These are phyloP conservation scores for Dactylis glomerata DNA, from an alignment of 176 grass and related monocot species.

Conservation along the genomic window DNA sequence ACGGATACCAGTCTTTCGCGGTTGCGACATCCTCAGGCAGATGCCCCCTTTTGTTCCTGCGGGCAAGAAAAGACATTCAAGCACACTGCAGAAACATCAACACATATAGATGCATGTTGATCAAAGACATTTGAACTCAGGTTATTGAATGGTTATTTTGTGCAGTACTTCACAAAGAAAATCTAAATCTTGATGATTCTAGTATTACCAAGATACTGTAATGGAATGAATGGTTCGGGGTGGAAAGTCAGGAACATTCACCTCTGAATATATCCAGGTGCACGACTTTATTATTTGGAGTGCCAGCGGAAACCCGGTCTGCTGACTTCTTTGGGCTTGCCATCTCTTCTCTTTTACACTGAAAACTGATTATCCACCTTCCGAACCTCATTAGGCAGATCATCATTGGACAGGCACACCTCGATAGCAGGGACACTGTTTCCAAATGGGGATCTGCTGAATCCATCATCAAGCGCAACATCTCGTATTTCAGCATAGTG, in stretches of 20 bases:
- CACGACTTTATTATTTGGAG: conserved; percentile 31
- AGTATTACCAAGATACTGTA: too few relatives aligned
- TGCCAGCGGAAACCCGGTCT: conserved; percentile 34
- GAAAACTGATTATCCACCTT: conserved; percentile 38
- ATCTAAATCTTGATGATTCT: too few relatives aligned
- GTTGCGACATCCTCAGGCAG: background rate
- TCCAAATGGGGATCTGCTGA: conserved; percentile 78
- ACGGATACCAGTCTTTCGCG: conserved; percentile 50
- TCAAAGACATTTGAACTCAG: background rate
- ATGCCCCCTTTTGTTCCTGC: conserved; percentile 37
- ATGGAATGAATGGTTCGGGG: too few relatives aligned
- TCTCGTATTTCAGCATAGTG: too few relatives aligned
- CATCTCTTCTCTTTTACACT: conserved; percentile 29
- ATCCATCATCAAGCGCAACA: too few relatives aligned
- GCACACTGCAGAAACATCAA: background rate
- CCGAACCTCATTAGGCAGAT: conserved; percentile 37
- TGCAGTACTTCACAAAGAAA: too few relatives aligned
- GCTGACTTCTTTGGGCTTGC: conserved; percentile 38
- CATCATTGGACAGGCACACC: too few relatives aligned
- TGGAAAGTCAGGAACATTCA: conserved; percentile 9
- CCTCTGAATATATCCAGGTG: conserved; percentile 42
- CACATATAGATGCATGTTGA: background rate
- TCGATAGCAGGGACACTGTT: conserved; percentile 42
- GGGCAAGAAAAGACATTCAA: background rate
- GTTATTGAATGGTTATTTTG: background rate